Evolutionary conservation across 2,329 filamentous ascomycete species (phyloP).

Genomic region (Paraphaeosphaeria minitans): DNA sequence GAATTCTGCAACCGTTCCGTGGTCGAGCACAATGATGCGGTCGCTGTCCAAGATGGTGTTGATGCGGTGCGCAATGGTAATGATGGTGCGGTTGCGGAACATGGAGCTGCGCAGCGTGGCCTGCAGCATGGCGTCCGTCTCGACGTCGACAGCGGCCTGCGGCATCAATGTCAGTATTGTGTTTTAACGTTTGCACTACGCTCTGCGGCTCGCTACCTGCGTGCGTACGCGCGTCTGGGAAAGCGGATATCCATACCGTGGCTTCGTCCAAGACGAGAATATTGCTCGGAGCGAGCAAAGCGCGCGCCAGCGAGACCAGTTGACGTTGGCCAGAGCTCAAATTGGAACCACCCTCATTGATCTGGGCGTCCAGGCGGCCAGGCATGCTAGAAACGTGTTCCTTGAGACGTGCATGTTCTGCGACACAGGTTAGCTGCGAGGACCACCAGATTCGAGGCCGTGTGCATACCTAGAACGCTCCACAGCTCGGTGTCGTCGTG

Average conservation of each 20-base stretch:
- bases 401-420: constrained; percentile 91
- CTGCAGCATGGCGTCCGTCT: constrained; percentile 70
- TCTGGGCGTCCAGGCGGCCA: constrained; percentile 84
- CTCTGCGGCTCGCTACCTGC: background rate
- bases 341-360: constrained; percentile 96
- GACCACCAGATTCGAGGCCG: background rate
- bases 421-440: constrained; percentile 28
- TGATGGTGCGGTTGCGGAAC: constrained; percentile 93
- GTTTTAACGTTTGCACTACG: background rate
- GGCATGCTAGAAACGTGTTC: constrained; percentile 87
- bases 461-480: constrained; percentile 82
- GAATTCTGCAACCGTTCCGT: constrained; percentile 89
- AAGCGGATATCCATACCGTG: constrained; percentile 65
- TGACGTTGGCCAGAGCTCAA: constrained; percentile 94
- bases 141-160: constrained; percentile 70
- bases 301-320: constrained; percentile 89
- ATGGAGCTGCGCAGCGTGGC: constrained; percentile 66
- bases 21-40: constrained; percentile 90
- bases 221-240: background rate
- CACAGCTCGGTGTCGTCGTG: constrained; percentile 97
- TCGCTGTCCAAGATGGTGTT: constrained; percentile 93
- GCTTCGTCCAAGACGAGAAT: constrained; percentile 97
- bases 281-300: constrained; percentile 92
- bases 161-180: constrained; percentile 10
- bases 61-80: constrained; percentile 97